Evolutionary conservation across 2,329 filamentous ascomycete genomes (phyloP).

Genomic region (Monosporascus sp.): DNA sequence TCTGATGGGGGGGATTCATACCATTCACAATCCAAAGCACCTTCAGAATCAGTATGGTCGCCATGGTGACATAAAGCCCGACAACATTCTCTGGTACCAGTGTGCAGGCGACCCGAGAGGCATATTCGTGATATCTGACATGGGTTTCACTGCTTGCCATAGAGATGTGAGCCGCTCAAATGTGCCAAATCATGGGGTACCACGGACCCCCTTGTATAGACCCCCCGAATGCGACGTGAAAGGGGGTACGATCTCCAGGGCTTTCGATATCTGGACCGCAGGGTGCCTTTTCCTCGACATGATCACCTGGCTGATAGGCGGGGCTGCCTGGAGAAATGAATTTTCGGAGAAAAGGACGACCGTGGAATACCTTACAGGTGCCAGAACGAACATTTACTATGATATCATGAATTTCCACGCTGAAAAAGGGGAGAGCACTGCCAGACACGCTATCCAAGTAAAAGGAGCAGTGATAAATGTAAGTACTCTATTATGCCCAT

Average conservation of each 20-base stretch:
- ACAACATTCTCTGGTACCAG: slow-evolving; percentile 11
- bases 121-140: slow-evolving; percentile 8
- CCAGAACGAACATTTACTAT: no score
- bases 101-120: background rate
- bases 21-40: slow-evolving; percentile 10
- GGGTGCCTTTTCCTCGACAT: slow-evolving; percentile 12
- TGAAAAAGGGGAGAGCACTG: no score
- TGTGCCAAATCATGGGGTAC: background rate
- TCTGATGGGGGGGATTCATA: slow-evolving; percentile 5
- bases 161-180: slow-evolving; percentile 7
- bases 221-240: slow-evolving; percentile 10
- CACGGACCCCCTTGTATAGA: slow-evolving; percentile 1
- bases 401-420: no score
- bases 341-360: background rate
- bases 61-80: slow-evolving; percentile 22
- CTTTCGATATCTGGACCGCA: slow-evolving; percentile 10
- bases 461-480: no score
- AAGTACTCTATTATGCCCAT: no score
- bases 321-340: background rate
- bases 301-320: slow-evolving; percentile 6
- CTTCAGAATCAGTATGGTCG: slow-evolving; percentile 10
- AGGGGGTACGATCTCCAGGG: slow-evolving; percentile 1
- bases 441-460: no score
- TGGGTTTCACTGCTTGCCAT: slow-evolving; percentile 8
- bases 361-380: no score